Evolutionary conservation across 2,329 filamentous ascomycete genomes (phyloP).

Genomic region (Raffaelea deltoideospora): DNA sequence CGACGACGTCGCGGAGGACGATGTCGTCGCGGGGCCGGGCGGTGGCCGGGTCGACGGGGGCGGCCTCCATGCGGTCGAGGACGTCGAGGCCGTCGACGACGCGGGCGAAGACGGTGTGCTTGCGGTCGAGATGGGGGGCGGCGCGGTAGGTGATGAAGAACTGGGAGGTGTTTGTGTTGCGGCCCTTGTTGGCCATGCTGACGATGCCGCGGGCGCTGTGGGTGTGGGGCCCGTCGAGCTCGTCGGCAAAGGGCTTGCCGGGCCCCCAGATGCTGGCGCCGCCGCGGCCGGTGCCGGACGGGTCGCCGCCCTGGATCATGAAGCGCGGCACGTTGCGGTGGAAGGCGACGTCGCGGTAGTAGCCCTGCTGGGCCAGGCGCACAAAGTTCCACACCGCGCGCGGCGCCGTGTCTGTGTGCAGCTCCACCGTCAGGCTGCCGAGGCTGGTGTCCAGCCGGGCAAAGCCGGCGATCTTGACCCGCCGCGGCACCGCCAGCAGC

Average conservation of each 20-base stretch:
- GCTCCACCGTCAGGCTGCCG: conserved; percentile 74
- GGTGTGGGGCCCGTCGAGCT: conserved; percentile 78
- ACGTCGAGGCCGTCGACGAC: conserved; percentile 64
- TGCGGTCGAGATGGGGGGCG: conserved; percentile 74
- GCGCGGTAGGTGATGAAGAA: conserved; percentile 88
- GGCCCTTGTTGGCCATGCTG: conserved; percentile 97
- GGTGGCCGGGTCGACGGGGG: conserved; percentile 57
- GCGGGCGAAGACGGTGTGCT: conserved; percentile 91
- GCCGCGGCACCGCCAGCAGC: conserved; percentile 81
- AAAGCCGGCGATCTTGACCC: conserved; percentile 82
- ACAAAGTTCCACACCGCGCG: conserved; percentile 97
- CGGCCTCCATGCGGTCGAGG: conserved; percentile 61
- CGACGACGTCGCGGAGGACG: conserved; percentile 63
- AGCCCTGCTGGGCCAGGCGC: conserved; percentile 71
- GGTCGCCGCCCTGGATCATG: conserved; percentile 96
- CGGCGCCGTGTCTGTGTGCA: conserved; percentile 82
- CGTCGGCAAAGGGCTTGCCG: conserved; percentile 87
- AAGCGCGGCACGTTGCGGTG: conserved; percentile 92
- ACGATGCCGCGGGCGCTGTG: conserved; percentile 68
- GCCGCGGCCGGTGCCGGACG: conserved; percentile 81
- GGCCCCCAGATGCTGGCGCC: conserved; percentile 84
- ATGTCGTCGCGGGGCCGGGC: conserved; percentile 67
- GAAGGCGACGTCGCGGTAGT: conserved; percentile 73
- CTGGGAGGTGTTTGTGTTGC: conserved; percentile 91
- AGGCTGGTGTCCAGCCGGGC: conserved; percentile 76